Conservation (phyloP, 2,329 filamentous ascomycete genomes). For the Didymella glomerata region DNA sequence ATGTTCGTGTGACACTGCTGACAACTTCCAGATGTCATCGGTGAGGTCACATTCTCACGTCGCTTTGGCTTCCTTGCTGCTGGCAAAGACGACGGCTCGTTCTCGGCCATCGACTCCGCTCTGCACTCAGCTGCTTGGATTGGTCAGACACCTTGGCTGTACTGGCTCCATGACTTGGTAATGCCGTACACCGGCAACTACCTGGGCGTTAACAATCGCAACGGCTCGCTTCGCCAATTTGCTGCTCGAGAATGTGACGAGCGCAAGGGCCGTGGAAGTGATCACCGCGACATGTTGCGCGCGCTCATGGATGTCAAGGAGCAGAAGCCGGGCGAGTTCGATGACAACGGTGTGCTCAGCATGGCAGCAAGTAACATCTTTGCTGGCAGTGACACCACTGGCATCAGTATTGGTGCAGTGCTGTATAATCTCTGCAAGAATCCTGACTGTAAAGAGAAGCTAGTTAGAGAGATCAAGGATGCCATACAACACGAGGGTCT, state of each 20-base stretch:
- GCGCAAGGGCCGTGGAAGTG: conserved; percentile 18
- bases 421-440: conserved; percentile 33
- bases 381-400: conserved; percentile 56
- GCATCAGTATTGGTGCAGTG: conserved; percentile 45
- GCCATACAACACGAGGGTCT: conserved; percentile 12
- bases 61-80: conserved; percentile 51
- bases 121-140: conserved; percentile 50
- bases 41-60: conserved; percentile 53
- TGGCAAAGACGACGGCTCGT: conserved; percentile 48
- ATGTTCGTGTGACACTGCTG: not conserved
- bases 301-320: conserved; percentile 50
- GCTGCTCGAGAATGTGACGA: conserved; percentile 29
- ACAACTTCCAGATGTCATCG: conserved; percentile 48
- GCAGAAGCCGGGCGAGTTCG: conserved; percentile 49
- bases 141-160: conserved; percentile 51
- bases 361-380: conserved; percentile 51
- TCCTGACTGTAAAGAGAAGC: conserved; percentile 22
- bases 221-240: conserved; percentile 46
- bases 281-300: conserved; percentile 49
- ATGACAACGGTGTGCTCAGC: conserved; percentile 48
- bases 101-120: conserved; percentile 45
- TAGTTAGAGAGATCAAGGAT: conserved; percentile 29
- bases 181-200: conserved; percentile 51
- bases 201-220: conserved; percentile 46
- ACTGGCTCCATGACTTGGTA: conserved; percentile 47